These are phyloP conservation scores for Blastobotrys attinorum DNA, from an alignment of 805 yeast genomes.

Conservation along the genomic window DNA sequence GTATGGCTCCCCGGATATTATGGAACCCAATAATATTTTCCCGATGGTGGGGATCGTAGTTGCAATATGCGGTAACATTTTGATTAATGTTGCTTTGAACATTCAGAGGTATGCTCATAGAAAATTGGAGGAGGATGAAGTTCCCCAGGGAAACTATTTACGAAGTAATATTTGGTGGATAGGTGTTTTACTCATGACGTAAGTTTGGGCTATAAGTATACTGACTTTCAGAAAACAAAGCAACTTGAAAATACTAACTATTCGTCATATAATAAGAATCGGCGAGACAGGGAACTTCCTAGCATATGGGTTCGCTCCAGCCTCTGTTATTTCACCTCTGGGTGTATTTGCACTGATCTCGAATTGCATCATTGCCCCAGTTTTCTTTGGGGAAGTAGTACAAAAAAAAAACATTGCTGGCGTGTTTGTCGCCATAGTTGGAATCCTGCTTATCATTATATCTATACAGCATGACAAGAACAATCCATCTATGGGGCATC, in stretches of 20 bases:
- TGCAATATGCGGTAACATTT: slow-evolving; percentile 33
- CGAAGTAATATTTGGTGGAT: slow-evolving; percentile 32
- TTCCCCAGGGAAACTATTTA: slow-evolving; percentile 8
- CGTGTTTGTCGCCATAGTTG: slow-evolving; percentile 34
- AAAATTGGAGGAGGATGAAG: slow-evolving; percentile 22
- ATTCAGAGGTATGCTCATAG: slow-evolving; percentile 35
- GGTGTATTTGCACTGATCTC: slow-evolving; percentile 44
- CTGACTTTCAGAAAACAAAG: too few species aligned
- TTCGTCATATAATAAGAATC: too few species aligned
- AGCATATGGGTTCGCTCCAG: slow-evolving; percentile 43
- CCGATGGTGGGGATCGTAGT: slow-evolving; percentile 26
- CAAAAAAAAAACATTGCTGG: slow-evolving; percentile 32
- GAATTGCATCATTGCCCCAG: slow-evolving; percentile 42
- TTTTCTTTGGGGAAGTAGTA: slow-evolving; percentile 36
- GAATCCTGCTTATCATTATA: slow-evolving; percentile 37
- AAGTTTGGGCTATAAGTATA: slow-evolving; percentile 2
- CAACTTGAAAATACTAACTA: too few species aligned
- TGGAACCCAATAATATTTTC: neutral
- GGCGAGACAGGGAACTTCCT: slow-evolving; percentile 43
- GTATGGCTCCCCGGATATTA: too few species aligned
- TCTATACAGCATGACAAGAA: slow-evolving; percentile 24
- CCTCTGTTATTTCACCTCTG: slow-evolving; percentile 40
- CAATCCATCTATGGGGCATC: slow-evolving; percentile 13
- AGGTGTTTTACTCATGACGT: slow-evolving; percentile 36
- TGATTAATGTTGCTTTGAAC: slow-evolving; percentile 34